These are phyloP conservation scores for Drechslerella dactyloides DNA, from an alignment of 2,329 filamentous ascomycete genomes.

Conservation along the genomic window DNA sequence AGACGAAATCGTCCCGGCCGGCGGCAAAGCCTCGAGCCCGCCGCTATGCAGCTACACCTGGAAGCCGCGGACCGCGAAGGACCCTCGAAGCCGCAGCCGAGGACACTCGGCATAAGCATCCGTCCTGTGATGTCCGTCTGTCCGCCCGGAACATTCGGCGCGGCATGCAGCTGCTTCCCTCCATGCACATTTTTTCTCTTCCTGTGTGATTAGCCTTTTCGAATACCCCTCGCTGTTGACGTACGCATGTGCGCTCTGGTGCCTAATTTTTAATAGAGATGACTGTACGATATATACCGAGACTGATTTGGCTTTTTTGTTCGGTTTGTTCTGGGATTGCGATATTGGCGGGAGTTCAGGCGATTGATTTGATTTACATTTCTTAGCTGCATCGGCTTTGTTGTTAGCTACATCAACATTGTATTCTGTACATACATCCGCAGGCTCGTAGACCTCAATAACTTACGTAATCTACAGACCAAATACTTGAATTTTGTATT, in stretches of 20 bases:
- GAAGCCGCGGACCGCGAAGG: conserved; percentile 33
- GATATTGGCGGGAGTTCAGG: conserved; percentile 9
- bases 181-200: conserved; percentile 14
- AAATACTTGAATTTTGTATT: too few species aligned
- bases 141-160: too few species aligned
- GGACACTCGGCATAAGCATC: conserved; percentile 42
- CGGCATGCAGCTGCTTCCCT: not conserved
- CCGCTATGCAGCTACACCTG: conserved; percentile 38
- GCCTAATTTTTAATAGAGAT: not conserved
- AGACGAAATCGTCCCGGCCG: conserved; percentile 29
- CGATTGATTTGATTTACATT: not conserved
- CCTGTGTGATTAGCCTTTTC: not conserved
- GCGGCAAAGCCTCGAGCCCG: conserved; percentile 14
- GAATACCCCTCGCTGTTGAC: not conserved
- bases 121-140: too few species aligned
- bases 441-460: too few species aligned
- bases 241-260: not conserved
- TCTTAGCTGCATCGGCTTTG: not conserved
- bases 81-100: conserved; percentile 24
- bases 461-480: too few species aligned
- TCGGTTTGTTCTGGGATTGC: not conserved
- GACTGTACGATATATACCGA: conserved; percentile 6
- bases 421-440: too few species aligned
- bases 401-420: too few species aligned
- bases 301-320: not conserved